Conservation (phyloP, 208 protist genomes). For the Leishmania mexicana region DNA sequence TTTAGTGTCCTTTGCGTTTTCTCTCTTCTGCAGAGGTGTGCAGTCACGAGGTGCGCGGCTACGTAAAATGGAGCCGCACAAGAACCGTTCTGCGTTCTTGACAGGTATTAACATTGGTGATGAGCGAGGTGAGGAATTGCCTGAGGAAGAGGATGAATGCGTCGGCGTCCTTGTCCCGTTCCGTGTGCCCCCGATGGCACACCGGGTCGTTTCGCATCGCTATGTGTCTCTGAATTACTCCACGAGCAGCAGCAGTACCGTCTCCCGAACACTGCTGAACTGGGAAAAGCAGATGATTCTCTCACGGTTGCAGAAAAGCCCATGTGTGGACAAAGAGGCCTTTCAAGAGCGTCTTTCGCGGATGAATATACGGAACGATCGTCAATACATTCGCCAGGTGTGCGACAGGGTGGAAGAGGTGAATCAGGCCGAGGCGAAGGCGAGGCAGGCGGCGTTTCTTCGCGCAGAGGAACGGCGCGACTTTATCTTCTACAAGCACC, state of each 20-base stretch:
- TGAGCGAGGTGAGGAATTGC: neutral
- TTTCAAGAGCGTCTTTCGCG: slow-evolving; percentile 60
- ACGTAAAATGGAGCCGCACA: neutral
- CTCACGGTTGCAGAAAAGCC: slow-evolving; percentile 39
- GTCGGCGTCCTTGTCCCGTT: slow-evolving; percentile 40
- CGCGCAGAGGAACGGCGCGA: slow-evolving; percentile 42
- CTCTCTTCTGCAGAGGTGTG: neutral
- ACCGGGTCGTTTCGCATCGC: slow-evolving; percentile 16
- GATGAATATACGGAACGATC: slow-evolving; percentile 47
- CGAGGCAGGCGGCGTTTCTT: slow-evolving; percentile 25
- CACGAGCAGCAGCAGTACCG: slow-evolving; percentile 12
- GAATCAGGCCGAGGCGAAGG: slow-evolving; percentile 10
- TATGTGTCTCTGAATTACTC: slow-evolving; percentile 38
- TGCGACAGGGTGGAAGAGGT: slow-evolving; percentile 31
- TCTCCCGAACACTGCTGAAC: slow-evolving; percentile 37
- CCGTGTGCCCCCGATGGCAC: slow-evolving; percentile 47
- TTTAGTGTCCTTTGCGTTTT: neutral
- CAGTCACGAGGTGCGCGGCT: neutral
- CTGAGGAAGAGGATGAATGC: slow-evolving; percentile 4
- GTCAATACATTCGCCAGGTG: slow-evolving; percentile 43
- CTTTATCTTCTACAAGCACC: slow-evolving; percentile 61
- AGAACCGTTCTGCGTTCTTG: slow-evolving; percentile 20
- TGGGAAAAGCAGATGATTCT: slow-evolving; percentile 75
- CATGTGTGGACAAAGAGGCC: slow-evolving; percentile 38
- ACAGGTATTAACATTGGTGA: slow-evolving; percentile 26